Base-by-base conservation (phyloP, 768 basidiomycete species). In the Lactifluus volemus region DNA sequence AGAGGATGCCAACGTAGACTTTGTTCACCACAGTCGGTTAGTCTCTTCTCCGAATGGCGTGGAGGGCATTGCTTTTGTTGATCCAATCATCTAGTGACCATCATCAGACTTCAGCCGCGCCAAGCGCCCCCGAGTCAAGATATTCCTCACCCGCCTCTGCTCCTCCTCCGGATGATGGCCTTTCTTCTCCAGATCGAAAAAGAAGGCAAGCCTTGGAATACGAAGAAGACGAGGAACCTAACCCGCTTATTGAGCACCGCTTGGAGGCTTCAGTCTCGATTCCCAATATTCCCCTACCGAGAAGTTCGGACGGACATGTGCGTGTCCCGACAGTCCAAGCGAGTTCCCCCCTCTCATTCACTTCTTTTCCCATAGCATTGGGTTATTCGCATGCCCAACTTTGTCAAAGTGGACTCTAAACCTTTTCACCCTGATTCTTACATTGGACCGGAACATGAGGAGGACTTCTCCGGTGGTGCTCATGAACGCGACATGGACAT, bases 301-400 rank as follows among this genome's bases (percentile, higher is more conserved):
- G 80, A 67, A 85, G 84, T 64, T 87, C 89, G 60, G 88, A 94
- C 70, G 86, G 85, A 57, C 81, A 88, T 69, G 95, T 95, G 71
- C 76, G 84, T 69, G 14, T 52, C 53, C 34, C 39, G 52, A 41
- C 59, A 55, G 29, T 29, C 50, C 32, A 47, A 34, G 32, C 19
- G 11, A 49, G 55, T 21, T 25, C 52, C 32, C 10, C 55, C 61
- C 21, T 15, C 49, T 58, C 65, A 30, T 52, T 30, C 32, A 17
- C 63, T 50, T 48, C 8, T 55, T 52, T 63, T 15, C 44, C 11
- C n/a, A n/a, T 53, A 92, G 92, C 84, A 86, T 66, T 98, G 94
- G 94, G 87, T 93, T 55, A 83, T 96, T 58, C 85, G 91, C 45
- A 84, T 97, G 71, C 97, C 96, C n/a, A 91, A 90, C 70, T 97